Evolutionary conservation across 768 basidiomycete genomes (phyloP), one percentile per base, ranked within the genome.

Genomic region (Macrolepiota fuliginosa): DNA sequence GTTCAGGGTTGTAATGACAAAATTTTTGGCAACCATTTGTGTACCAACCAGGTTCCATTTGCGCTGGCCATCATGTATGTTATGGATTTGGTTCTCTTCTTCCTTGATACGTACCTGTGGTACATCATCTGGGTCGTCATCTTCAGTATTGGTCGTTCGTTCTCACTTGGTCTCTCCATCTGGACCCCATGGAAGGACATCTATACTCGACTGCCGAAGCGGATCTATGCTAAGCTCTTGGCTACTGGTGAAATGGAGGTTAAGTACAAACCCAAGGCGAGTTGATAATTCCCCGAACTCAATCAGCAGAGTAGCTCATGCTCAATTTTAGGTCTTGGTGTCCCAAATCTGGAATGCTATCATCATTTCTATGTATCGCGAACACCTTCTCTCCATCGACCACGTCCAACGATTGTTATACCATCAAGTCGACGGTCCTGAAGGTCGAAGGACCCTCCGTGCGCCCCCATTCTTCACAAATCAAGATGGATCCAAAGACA

Each of bases 121-220:
- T 99, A 97, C 79, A 94, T 98, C 79, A 95, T 98, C 73, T 98
- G 96, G 96, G 86, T 94, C 69, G 95, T 96, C 65, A 89, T 96
- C 67, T 94, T 96, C 82, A 92, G 90, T 70, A 90, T 96, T 52
- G 89, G 85, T 9, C 85, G 96, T 19, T 94, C 93, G 19, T 99
- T 99, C 73, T 80, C 88, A 1, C 82, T 99, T 27, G 97, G 97
- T 11, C 81, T 99, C 64, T 96, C 93, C 24, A 97, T 99, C 65
- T 99, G 97, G 97, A 98, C 97, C 0, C 97, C 97, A 0, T 99
- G 97, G 97, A 91, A 91, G 75, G 96, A 98, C 69, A 94, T 98
- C 61, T 99, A 89, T 73, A 94, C 94, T 15, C 83, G 97, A 56
- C 80, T 99, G 69, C 97, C 97, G 7, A 99, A 98, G 81, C 84